Evolutionary conservation across 345 rosid species (phyloP), one percentile per base, ranked within the genome.

Genomic region (Eucalyptus leucophloia): DNA sequence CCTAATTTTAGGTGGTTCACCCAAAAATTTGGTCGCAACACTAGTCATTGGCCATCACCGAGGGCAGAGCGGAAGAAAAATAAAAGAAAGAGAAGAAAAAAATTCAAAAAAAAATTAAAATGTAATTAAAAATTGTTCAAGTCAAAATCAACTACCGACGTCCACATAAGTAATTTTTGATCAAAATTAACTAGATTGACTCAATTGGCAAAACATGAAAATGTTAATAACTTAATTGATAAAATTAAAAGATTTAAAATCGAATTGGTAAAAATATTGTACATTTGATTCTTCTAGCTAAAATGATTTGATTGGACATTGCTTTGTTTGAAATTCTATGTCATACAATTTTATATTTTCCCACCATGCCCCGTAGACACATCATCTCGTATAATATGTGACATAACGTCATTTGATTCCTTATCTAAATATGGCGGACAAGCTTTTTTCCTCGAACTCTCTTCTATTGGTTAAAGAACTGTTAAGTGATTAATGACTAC

Each of bases 131-230:
- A 50, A 17, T 17, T 7, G 2, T 51, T 51, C 54, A 51, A 0
- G 0, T 16, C 1, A 16, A 0, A 50, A 50, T 50, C 0, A 1
- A 50, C 1, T 50, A 0, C 1, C 1, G 1, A 0, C 2, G 0
- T 51, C 2, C 1, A 7, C 9, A 17, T 51, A 3, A 51, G 2
- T 51, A 2, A 51, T 51, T 51, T 51, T 51, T 51, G 0, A 51
- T 0, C 9, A 51, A 51, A 17, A 51, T 51, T 3, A 0, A 3
- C 54, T 51, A 51, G 4, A 17, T 51, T 7, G 8, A 51, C 54
- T 51, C 1, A 17, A 3, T 50, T 17, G 4, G 1, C 54, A 51
- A 51, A 51, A 51, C 2, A 51, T 51, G 0, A 17, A 51, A 51
- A 17, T 51, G 1, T 6, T 17, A 51, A 51, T 17, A 51, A 51